phyloP scores from a whole-genome alignment of 2,329 filamentous ascomycete genomes.

The Xylaria sp. region DNA sequence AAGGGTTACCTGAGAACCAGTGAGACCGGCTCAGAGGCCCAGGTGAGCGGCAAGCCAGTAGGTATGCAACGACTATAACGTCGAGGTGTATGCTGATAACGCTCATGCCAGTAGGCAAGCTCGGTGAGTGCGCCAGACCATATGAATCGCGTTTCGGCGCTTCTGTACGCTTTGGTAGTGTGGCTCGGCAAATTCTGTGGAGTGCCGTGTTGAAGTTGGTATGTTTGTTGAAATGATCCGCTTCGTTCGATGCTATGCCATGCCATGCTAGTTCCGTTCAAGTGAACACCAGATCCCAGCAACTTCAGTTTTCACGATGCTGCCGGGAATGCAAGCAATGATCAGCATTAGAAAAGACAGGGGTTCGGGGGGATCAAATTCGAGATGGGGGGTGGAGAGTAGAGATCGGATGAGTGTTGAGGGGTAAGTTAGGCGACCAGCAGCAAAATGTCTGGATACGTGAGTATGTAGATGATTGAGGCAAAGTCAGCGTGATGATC shows the following conservation, averaged over 20 bases:
- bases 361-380: not conserved
- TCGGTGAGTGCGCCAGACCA: not conserved
- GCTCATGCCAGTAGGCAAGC: not conserved
- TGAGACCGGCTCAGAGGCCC: slow-evolving; percentile 10
- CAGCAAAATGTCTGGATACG: not conserved
- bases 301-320: slow-evolving; percentile 7
- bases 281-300: not conserved
- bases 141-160: not conserved
- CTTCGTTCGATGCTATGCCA: not conserved
- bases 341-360: not conserved
- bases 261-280: not conserved
- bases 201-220: not conserved
- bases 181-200: not conserved
- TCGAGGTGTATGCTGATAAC: not conserved
- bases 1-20: not conserved
- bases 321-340: slow-evolving; percentile 10
- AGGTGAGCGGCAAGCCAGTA: too few relatives aligned
- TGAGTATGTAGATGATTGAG: not conserved
- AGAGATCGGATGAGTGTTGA: not conserved
- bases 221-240: not conserved
- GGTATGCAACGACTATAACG: slow-evolving; percentile 5
- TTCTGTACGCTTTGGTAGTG: too few relatives aligned
- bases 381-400: not conserved
- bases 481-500: not conserved
- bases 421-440: not conserved